Evolutionary conservation across 768 basidiomycete species (phyloP), one percentile per base, ranked within the genome.

Genomic region (Boletus rubescentipes): DNA sequence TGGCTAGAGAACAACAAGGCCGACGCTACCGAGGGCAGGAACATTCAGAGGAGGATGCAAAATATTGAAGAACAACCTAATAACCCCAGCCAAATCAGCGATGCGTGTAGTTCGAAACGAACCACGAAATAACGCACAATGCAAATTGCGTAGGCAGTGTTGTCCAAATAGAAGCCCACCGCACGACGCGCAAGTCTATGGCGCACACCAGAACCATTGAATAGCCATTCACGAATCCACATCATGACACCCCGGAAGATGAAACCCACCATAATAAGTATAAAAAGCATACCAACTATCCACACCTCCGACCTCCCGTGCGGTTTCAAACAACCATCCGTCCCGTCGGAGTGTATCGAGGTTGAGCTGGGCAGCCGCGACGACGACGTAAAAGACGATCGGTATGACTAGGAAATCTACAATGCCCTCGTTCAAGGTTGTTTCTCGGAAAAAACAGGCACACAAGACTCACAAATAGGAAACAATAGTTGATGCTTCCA

Each of bases 81-180:
- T n/a, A 11, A 26, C 23, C 43, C 6, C 12, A 66, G 64, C 16
- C 69, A 67, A 47, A 72, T 68, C 38, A 74, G 55, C 29, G 9
- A 43, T 9, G 7, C 5, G 39, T 5, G 2, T 21, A 18, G 5
- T 8, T 12, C 18, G 2, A 35, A 32, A 20, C 3, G 5, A 11
- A 15, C 20, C 20, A 34, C 67, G 55, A 41, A 59, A 49, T 67
- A 61, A 73, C 90, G 65, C 56, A 88, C 84, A 99, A 69, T 5
- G 96, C 96, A 54, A 98, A 83, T 66, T 98, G 96, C 1, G 95
- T 98, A 4, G 96, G 95, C 64, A 99, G 73, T 0, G 93, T 95
- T 1, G 80, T 73, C 84, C 87, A 87, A 31, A 99, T 75, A 0
- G 87, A 83, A 5, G 65, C 71, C 73, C 84, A 91, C 18, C 73